phyloP scores from a whole-genome alignment of 2,329 filamentous ascomycete genomes.

The Pseudomassariella vexata region DNA sequence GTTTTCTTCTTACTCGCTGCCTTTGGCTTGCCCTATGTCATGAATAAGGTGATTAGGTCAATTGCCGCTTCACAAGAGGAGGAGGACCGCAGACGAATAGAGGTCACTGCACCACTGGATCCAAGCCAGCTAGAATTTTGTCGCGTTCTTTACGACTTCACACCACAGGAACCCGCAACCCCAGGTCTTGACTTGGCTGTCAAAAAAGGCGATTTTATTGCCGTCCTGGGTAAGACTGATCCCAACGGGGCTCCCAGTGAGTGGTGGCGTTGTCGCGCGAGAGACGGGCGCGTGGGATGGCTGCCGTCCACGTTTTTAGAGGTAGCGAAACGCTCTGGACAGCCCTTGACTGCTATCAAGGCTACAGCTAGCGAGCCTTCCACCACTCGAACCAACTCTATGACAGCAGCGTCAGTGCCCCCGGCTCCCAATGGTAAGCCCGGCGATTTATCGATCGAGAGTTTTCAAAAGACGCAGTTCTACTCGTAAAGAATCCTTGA shows the following conservation, averaged over 20 bases:
- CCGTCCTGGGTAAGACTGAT: slow-evolving; percentile 87
- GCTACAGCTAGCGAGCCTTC: slow-evolving; percentile 34
- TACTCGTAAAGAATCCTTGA: slow-evolving; percentile 46
- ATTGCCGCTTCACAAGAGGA: slow-evolving; percentile 82
- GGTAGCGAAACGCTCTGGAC: slow-evolving; percentile 52
- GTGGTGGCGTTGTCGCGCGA: slow-evolving; percentile 93
- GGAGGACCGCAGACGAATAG: slow-evolving; percentile 60
- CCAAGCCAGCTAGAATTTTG: slow-evolving; percentile 94
- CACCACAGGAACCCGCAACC: slow-evolving; percentile 60
- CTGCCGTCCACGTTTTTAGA: slow-evolving; percentile 88
- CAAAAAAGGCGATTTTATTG: slow-evolving; percentile 92
- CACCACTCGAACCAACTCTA: slow-evolving; percentile 39
- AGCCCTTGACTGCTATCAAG: slow-evolving; percentile 47
- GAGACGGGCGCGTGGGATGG: slow-evolving; percentile 87
- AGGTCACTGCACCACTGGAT: slow-evolving; percentile 61
- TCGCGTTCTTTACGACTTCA: slow-evolving; percentile 89
- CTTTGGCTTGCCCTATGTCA: slow-evolving; percentile 91
- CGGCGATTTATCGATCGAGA: slow-evolving; percentile 46
- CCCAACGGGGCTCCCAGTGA: slow-evolving; percentile 88
- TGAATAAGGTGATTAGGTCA: slow-evolving; percentile 89
- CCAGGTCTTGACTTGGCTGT: slow-evolving; percentile 87
- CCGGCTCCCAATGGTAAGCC: slow-evolving; percentile 38
- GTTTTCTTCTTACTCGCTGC: slow-evolving; percentile 93
- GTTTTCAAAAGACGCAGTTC: slow-evolving; percentile 54
- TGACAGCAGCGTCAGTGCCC: slow-evolving; percentile 31